A percentile compares a stretch with the other conserved stretches of the same genome.
These are phyloP conservation scores for Suillus paluster DNA, from an alignment of 768 basidiomycete species.

Conservation along the genomic window DNA sequence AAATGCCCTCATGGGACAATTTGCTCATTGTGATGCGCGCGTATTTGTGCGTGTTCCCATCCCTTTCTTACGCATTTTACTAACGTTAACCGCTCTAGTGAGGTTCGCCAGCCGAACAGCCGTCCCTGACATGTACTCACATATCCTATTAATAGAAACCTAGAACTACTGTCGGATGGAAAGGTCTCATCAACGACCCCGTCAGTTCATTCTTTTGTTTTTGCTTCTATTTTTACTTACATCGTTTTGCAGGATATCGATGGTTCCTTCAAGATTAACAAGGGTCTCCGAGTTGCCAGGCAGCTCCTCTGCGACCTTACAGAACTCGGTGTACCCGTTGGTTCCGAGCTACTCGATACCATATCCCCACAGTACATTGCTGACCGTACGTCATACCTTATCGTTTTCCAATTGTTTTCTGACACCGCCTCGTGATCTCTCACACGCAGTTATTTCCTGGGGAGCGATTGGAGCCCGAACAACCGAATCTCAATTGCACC, in stretches of 20 bases:
- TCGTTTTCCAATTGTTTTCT: not conserved
- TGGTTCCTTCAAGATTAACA: conserved; percentile 95
- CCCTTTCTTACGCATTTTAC: conserved; percentile 5
- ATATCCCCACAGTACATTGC: conserved; percentile 84
- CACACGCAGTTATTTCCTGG: conserved; percentile 72
- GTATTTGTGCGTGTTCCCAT: conserved; percentile 79
- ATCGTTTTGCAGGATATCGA: conserved; percentile 65
- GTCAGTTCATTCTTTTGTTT: conserved; percentile 19
- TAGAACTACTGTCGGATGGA: conserved; percentile 97
- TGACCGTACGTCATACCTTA: conserved; percentile 54
- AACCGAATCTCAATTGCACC: conserved; percentile 96
- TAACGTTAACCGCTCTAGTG: conserved; percentile 42
- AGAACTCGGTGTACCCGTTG: conserved; percentile 87
- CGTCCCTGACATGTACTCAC: conserved; percentile 14
- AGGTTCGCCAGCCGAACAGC: conserved; percentile 33
- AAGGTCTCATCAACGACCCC: conserved; percentile 94
- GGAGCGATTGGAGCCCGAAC: conserved; percentile 97
- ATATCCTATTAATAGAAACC: conserved; percentile 67
- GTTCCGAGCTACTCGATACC: conserved; percentile 90
- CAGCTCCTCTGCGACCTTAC: conserved; percentile 93
- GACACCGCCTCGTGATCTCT: conserved; percentile 8
- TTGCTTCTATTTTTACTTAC: not conserved
- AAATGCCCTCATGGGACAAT: conserved; percentile 70
- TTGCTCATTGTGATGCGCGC: conserved; percentile 94
- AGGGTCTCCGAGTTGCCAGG: conserved; percentile 87